These are phyloP conservation scores for Candida frijolesensis DNA, from an alignment of 1,139 yeast genomes.

Conservation along the genomic window DNA sequence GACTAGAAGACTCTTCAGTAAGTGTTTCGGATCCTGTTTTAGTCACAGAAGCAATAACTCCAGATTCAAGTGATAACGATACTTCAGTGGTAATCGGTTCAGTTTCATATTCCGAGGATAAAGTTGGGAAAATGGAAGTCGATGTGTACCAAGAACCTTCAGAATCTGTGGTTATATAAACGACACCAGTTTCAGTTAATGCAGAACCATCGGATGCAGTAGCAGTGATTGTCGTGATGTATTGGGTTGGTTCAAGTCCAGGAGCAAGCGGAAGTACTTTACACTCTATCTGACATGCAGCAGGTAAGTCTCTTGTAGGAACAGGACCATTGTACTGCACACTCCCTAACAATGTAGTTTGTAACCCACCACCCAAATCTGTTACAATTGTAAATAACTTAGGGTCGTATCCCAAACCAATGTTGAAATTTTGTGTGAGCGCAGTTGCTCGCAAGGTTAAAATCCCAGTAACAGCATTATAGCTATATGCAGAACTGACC, in stretches of 20 bases:
- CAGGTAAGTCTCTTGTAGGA: constrained; percentile 18
- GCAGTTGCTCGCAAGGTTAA: constrained; percentile 18
- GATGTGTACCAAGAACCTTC: constrained; percentile 9
- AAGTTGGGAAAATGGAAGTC: constrained; percentile 6
- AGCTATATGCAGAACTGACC: constrained; percentile 12
- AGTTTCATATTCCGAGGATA: too few relatives aligned
- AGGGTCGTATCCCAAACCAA: constrained; percentile 26
- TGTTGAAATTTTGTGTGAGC: constrained; percentile 20
- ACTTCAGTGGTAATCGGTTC: too few relatives aligned
- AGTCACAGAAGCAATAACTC: too few relatives aligned
- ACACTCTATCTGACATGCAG: constrained; percentile 15
- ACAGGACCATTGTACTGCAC: constrained; percentile 23
- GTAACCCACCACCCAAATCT: constrained; percentile 19
- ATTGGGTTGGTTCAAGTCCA: constrained; percentile 8
- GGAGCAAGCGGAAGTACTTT: constrained; percentile 19
- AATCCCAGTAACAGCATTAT: constrained; percentile 22
- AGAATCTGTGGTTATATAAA: constrained; percentile 1
- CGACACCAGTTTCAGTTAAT: background rate
- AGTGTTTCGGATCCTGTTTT: too few relatives aligned
- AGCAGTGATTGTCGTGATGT: background rate
- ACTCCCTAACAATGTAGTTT: constrained; percentile 13
- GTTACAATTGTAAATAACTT: constrained; percentile 17
- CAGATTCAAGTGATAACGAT: too few relatives aligned
- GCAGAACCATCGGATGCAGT: background rate
- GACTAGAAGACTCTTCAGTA: too few relatives aligned